These are phyloP conservation scores for Camelina hispida DNA, from an alignment of 345 rosid genomes.

Conservation along the genomic window DNA sequence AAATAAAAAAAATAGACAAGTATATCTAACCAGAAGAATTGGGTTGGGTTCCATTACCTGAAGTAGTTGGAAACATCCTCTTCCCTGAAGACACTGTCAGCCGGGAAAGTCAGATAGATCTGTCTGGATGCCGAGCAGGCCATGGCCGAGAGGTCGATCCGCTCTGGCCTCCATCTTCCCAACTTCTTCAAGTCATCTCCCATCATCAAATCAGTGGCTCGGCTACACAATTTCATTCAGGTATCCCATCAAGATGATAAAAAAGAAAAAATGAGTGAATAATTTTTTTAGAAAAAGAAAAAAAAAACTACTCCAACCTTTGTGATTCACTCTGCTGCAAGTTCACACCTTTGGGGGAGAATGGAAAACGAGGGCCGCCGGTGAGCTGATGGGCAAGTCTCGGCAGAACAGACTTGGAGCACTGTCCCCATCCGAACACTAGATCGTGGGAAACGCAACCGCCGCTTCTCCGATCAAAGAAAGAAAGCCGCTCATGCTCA, in stretches of 20 bases:
- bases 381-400: slow-evolving; percentile 52
- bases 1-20: no score
- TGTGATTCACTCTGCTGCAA: slow-evolving; percentile 34
- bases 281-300: no score
- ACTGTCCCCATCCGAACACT: slow-evolving; percentile 66
- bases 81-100: slow-evolving; percentile 79
- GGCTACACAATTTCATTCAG: slow-evolving; percentile 1
- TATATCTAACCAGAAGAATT: neutral
- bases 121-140: slow-evolving; percentile 69
- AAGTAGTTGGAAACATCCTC: slow-evolving; percentile 86
- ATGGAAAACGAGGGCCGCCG: slow-evolving; percentile 50
- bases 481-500: neutral
- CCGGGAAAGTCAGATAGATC: slow-evolving; percentile 86
- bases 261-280: neutral
- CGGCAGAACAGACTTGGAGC: slow-evolving; percentile 42
- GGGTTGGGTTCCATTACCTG: slow-evolving; percentile 57
- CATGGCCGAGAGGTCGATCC: slow-evolving; percentile 47
- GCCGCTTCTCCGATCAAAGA: neutral
- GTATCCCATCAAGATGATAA: neutral
- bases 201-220: slow-evolving; percentile 54
- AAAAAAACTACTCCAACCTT: slow-evolving; percentile 1
- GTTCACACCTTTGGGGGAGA: slow-evolving; percentile 48
- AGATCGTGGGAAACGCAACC: slow-evolving; percentile 30
- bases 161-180: slow-evolving; percentile 47
- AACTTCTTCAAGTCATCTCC: slow-evolving; percentile 63